These are phyloP conservation scores for Tolypocladium guangdongense DNA, from an alignment of 2,329 filamentous ascomycete species.

Conservation along the genomic window DNA sequence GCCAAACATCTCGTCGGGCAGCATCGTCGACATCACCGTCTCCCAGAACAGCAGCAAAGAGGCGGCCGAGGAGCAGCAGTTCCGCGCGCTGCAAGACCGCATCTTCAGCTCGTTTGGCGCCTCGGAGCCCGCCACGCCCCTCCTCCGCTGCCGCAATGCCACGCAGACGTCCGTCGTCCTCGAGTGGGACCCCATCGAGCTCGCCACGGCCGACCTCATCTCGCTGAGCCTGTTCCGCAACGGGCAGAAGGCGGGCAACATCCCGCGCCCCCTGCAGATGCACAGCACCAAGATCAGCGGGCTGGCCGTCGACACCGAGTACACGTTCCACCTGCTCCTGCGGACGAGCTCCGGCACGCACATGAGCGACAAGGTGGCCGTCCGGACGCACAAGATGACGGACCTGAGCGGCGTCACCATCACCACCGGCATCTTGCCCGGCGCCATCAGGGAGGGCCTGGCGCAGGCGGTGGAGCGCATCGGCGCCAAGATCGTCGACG, in stretches of 20 bases:
- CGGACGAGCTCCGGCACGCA: slow-evolving; percentile 84
- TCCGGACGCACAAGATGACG: slow-evolving; percentile 97
- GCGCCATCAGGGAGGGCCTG: slow-evolving; percentile 60
- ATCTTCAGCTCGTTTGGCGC: slow-evolving; percentile 84
- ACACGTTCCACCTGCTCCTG: slow-evolving; percentile 86
- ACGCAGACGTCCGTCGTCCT: slow-evolving; percentile 98
- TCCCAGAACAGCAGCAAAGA: slow-evolving; percentile 77
- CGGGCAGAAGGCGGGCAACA: slow-evolving; percentile 90
- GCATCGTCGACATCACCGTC: slow-evolving; percentile 96
- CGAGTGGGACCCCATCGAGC: slow-evolving; percentile 91
- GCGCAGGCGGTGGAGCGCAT: slow-evolving; percentile 71
- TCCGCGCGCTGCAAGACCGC: slow-evolving; percentile 75
- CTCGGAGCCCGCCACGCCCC: slow-evolving; percentile 61
- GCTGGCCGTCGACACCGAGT: slow-evolving; percentile 91
- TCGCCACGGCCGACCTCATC: slow-evolving; percentile 84
- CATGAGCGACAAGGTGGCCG: slow-evolving; percentile 69
- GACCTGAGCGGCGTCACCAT: slow-evolving; percentile 93
- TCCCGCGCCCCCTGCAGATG: slow-evolving; percentile 77
- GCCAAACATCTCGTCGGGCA: slow-evolving; percentile 87
- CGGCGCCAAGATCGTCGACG: slow-evolving; percentile 82
- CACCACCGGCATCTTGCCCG: slow-evolving; percentile 76
- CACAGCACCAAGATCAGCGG: slow-evolving; percentile 95
- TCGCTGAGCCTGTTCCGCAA: slow-evolving; percentile 89
- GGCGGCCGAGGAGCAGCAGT: slow-evolving; percentile 59
- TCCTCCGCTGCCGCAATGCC: slow-evolving; percentile 87